Evolutionary conservation across 768 basidiomycete species (phyloP).

Genomic region (Mrakia frigida): DNA sequence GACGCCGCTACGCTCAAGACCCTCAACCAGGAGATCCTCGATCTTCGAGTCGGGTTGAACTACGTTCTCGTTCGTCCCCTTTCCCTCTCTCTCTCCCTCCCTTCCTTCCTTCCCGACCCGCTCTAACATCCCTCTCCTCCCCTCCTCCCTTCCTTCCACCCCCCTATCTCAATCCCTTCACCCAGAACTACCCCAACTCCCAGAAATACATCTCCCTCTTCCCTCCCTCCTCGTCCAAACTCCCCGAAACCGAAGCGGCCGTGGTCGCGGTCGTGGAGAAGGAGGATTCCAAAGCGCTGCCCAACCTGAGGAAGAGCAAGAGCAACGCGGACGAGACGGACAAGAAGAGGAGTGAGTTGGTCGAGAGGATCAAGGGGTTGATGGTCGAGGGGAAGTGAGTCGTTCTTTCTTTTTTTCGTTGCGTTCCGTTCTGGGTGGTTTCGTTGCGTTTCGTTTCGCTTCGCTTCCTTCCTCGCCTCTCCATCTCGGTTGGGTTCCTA

Average conservation of each 20-base stretch:
- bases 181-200: conserved; percentile 72
- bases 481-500: too few relatives aligned
- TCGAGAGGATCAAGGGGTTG: conserved; percentile 29
- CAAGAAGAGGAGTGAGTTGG: conserved; percentile 17
- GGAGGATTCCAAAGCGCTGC: neutral
- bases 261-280: conserved; percentile 10
- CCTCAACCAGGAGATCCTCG: conserved; percentile 53
- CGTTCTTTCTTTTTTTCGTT: neutral
- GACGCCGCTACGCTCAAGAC: conserved; percentile 46
- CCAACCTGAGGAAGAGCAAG: conserved; percentile 19
- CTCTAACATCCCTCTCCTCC: neutral
- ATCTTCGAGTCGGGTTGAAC: conserved; percentile 79
- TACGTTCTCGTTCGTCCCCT: conserved; percentile 64
- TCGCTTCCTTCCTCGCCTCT: too few relatives aligned
- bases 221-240: conserved; percentile 47
- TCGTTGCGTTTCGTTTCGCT: too few relatives aligned
- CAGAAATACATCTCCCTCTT: conserved; percentile 88
- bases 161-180: neutral
- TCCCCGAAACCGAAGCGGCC: conserved; percentile 9
- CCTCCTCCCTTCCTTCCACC: too few relatives aligned
- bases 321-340: conserved; percentile 16
- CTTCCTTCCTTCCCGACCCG: conserved; percentile 24
- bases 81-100: conserved; percentile 25
- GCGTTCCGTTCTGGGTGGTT: too few relatives aligned
- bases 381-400: conserved; percentile 31